Conservation (phyloP, 2,329 filamentous ascomycete species). For the Bipolaris bicolor region DNA sequence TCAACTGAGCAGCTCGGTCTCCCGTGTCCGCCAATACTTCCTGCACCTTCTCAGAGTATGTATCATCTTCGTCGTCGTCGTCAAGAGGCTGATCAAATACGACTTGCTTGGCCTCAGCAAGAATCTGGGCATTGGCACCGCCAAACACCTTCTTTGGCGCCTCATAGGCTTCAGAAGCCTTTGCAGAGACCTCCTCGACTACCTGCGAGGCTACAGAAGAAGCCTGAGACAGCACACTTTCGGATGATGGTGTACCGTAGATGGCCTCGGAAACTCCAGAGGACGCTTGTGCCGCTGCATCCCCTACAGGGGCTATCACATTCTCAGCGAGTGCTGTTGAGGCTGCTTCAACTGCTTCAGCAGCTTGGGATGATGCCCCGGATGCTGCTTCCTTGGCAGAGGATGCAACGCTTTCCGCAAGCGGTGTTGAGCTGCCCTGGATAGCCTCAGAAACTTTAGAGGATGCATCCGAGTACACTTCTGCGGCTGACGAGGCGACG, state of each 20-base stretch:
- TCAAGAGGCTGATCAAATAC: slow-evolving; percentile 59
- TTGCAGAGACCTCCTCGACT: slow-evolving; percentile 27
- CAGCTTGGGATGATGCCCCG: slow-evolving; percentile 34
- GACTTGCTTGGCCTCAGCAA: slow-evolving; percentile 55
- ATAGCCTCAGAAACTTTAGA: slow-evolving; percentile 39
- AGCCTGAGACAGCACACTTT: slow-evolving; percentile 36
- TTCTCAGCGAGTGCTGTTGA: slow-evolving; percentile 41
- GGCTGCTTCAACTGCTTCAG: slow-evolving; percentile 40
- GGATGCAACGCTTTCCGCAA: slow-evolving; percentile 44
- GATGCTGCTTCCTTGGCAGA: slow-evolving; percentile 46
- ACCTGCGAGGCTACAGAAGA: slow-evolving; percentile 30
- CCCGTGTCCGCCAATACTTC: slow-evolving; percentile 59
- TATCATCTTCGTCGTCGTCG: slow-evolving; percentile 54
- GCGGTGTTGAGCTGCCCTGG: slow-evolving; percentile 38
- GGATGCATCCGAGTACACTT: slow-evolving; percentile 44
- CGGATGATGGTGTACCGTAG: slow-evolving; percentile 19
- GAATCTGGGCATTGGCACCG: slow-evolving; percentile 59
- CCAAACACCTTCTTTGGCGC: slow-evolving; percentile 60
- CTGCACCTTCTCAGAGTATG: slow-evolving; percentile 59
- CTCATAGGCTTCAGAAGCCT: slow-evolving; percentile 34
- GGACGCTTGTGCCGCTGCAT: slow-evolving; percentile 44
- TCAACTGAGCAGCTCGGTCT: slow-evolving; percentile 60
- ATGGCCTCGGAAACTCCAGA: slow-evolving; percentile 34
- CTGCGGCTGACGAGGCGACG: slow-evolving; percentile 46
- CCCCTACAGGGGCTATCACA: slow-evolving; percentile 46